A percentile compares a stretch with the other conserved stretches of the same genome.
These are phyloP conservation scores for Kwoniella shandongensis DNA, from an alignment of 768 basidiomycete genomes.

Conservation along the genomic window DNA sequence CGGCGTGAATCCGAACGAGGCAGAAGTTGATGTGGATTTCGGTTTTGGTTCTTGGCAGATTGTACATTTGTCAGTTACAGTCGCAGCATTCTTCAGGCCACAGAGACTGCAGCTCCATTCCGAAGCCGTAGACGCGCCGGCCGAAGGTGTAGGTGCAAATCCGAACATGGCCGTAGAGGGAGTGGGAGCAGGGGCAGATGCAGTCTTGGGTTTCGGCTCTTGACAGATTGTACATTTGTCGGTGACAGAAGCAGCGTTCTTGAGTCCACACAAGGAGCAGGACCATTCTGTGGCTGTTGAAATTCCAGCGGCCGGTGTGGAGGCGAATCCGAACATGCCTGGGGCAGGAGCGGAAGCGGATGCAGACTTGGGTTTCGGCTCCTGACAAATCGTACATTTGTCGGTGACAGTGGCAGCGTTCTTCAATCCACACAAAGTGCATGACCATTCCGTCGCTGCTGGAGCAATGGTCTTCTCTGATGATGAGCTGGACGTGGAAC, in stretches of 20 bases:
- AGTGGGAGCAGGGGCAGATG: neutral
- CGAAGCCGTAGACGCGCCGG: constrained; percentile 57
- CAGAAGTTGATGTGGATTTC: neutral
- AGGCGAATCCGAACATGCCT: constrained; percentile 8
- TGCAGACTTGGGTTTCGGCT: constrained; percentile 43
- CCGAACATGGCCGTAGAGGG: too few species aligned
- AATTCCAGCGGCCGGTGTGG: constrained; percentile 57
- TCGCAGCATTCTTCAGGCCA: constrained; percentile 55
- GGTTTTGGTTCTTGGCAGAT: constrained; percentile 56
- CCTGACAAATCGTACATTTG: constrained; percentile 59
- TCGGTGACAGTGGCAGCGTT: constrained; percentile 55
- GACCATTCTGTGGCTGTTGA: too few species aligned
- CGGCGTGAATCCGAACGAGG: constrained; percentile 9
- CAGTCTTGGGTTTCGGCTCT: constrained; percentile 32
- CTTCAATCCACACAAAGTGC: constrained; percentile 59
- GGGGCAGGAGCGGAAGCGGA: neutral
- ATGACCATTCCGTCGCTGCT: constrained; percentile 59
- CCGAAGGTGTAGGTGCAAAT: constrained; percentile 7
- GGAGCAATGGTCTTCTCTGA: constrained; percentile 3
- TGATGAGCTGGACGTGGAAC: constrained; percentile 2
- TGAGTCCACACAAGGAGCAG: constrained; percentile 60
- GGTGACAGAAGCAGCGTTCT: constrained; percentile 54
- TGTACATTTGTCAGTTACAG: constrained; percentile 57
- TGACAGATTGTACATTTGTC: constrained; percentile 60
- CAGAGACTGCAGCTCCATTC: constrained; percentile 63